These are phyloP conservation scores for Poa pratensis DNA, from an alignment of 176 grass and related monocot species.

Conservation along the genomic window DNA sequence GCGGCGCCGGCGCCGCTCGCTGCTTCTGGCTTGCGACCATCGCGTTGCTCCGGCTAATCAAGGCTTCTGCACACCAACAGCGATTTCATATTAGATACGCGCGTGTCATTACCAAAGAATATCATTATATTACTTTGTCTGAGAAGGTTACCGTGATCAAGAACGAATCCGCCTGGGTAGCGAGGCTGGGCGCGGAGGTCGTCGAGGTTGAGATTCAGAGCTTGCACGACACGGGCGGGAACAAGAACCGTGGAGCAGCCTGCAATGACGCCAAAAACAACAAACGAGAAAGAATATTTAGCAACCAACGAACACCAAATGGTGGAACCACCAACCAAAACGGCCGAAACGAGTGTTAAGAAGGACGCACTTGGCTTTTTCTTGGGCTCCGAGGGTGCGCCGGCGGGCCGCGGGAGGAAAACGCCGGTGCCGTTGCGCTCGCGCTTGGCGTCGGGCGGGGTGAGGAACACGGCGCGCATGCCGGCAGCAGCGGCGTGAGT, in stretches of 20 bases:
- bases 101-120: neutral
- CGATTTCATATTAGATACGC: neutral
- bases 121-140: rapidly evolving
- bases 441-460: slow-evolving; percentile 46
- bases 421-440: slow-evolving; percentile 89
- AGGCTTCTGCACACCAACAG: slow-evolving; percentile 40
- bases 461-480: slow-evolving; percentile 77
- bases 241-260: slow-evolving; percentile 88
- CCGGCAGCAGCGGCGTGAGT: neutral
- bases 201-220: slow-evolving; percentile 83
- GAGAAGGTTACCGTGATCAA: slow-evolving; percentile 49
- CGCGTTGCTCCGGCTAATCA: slow-evolving; percentile 69
- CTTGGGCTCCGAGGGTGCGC: slow-evolving; percentile 42
- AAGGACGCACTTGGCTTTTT: slow-evolving; percentile 61
- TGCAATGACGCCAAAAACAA: slow-evolving; percentile 7
- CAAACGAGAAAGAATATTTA: neutral
- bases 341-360: neutral
- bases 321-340: neutral
- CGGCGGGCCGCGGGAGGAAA: slow-evolving; percentile 64
- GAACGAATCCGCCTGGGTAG: slow-evolving; percentile 62
- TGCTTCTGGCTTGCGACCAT: slow-evolving; percentile 60
- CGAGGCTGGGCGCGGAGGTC: slow-evolving; percentile 76
- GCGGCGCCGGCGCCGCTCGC: neutral
- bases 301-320: neutral
- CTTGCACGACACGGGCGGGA: slow-evolving; percentile 81